These are phyloP conservation scores for Tilletia setariae DNA, from an alignment of 1,284 basidiomycete species.

Conservation along the genomic window DNA sequence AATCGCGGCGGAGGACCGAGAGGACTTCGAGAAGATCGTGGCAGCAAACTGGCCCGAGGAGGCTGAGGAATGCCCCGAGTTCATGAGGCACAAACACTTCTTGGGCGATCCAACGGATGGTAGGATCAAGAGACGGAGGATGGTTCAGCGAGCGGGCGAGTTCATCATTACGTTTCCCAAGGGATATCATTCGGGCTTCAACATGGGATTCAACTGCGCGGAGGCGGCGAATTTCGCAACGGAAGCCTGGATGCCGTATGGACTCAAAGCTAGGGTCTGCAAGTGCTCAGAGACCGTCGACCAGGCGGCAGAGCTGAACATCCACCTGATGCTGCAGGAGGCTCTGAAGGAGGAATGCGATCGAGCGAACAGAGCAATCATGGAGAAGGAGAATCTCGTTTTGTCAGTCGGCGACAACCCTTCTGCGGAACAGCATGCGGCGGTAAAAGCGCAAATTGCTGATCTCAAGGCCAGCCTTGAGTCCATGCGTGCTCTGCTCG, in stretches of 20 bases:
- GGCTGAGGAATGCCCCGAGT: slow-evolving; percentile 75
- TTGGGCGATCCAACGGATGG: slow-evolving; percentile 83
- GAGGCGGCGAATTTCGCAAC: slow-evolving; percentile 97
- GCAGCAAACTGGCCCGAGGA: slow-evolving; percentile 45
- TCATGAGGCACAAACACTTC: slow-evolving; percentile 94
- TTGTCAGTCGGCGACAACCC: too few species aligned
- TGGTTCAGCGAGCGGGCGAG: slow-evolving; percentile 82
- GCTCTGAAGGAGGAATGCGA: slow-evolving; percentile 46
- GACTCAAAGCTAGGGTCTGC: slow-evolving; percentile 56
- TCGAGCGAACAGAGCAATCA: too few species aligned
- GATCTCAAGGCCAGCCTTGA: too few species aligned
- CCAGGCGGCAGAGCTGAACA: slow-evolving; percentile 49
- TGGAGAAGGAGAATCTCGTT: too few species aligned
- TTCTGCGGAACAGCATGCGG: too few species aligned
- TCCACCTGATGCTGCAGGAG: slow-evolving; percentile 22
- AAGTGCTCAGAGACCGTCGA: slow-evolving; percentile 35
- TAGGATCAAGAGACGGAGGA: slow-evolving; percentile 61
- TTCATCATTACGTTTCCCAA: slow-evolving; percentile 90
- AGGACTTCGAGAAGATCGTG: slow-evolving; percentile 52
- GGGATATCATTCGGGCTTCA: slow-evolving; percentile 95
- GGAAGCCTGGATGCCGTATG: slow-evolving; percentile 88
- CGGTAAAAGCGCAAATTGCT: too few species aligned
- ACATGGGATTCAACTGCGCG: slow-evolving; percentile 93
- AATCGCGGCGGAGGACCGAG: slow-evolving; percentile 76
- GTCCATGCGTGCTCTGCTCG: too few species aligned